Evolutionary conservation across 306 rosid species (phyloP).

Genomic region (Sophora flavescens): DNA sequence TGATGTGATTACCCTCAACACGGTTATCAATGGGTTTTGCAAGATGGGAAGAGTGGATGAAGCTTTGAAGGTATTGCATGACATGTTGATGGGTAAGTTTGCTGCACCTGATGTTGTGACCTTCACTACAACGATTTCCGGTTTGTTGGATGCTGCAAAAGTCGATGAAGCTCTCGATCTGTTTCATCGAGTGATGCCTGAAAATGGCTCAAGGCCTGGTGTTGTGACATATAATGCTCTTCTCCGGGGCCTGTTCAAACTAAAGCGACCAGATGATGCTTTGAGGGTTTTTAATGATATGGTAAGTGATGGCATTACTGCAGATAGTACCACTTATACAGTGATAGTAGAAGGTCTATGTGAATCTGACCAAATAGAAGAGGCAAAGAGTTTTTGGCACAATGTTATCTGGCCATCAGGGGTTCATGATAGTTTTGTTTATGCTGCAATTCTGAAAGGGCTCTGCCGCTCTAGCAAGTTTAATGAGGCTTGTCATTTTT

Average conservation of each 20-base stretch:
- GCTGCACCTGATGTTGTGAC: slow-evolving; percentile 78
- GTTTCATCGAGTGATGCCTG: slow-evolving; percentile 59
- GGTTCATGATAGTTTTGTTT: slow-evolving; percentile 78
- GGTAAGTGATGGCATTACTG: slow-evolving; percentile 57
- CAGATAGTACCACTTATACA: slow-evolving; percentile 67
- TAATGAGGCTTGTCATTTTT: slow-evolving; percentile 79
- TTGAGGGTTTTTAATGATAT: slow-evolving; percentile 54
- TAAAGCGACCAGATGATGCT: slow-evolving; percentile 62
- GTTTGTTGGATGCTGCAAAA: slow-evolving; percentile 69
- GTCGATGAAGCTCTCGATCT: slow-evolving; percentile 66
- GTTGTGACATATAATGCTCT: slow-evolving; percentile 80
- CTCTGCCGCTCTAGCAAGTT: slow-evolving; percentile 63
- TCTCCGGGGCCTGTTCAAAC: slow-evolving; percentile 73
- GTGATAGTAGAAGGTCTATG: slow-evolving; percentile 74
- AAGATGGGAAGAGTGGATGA: slow-evolving; percentile 79
- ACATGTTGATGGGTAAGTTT: slow-evolving; percentile 76
- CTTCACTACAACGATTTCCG: slow-evolving; percentile 76
- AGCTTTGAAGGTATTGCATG: slow-evolving; percentile 72
- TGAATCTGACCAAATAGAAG: slow-evolving; percentile 67
- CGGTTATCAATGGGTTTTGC: slow-evolving; percentile 81
- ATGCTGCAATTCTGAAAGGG: slow-evolving; percentile 83
- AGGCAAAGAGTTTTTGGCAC: slow-evolving; percentile 82
- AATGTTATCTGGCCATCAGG: slow-evolving; percentile 86
- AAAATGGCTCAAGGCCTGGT: slow-evolving; percentile 64
- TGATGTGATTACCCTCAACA: slow-evolving; percentile 81